phyloP scores from a whole-genome alignment of 257 asterid species.

The Petunia secreta region DNA sequence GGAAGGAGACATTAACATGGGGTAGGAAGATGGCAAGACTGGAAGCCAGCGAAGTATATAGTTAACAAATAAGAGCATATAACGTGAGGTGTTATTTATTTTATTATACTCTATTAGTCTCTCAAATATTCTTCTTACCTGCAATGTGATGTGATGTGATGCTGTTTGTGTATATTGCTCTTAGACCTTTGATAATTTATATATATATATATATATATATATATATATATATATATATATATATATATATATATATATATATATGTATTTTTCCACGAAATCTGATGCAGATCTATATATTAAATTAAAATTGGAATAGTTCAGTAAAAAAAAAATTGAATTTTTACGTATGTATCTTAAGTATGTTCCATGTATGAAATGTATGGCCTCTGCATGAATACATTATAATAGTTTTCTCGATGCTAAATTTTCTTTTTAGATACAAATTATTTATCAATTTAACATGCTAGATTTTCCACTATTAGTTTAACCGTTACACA shows the following conservation, averaged over 20 bases:
- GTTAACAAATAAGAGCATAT: conserved; percentile 42
- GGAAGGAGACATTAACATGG: conserved; percentile 45
- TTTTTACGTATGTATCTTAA: no score
- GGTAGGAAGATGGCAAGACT: conserved; percentile 57
- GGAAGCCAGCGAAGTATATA: conserved; percentile 74
- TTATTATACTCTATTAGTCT: conserved; percentile 22
- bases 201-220: neutral
- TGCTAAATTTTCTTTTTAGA: no score
- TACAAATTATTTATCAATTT: no score
- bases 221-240: no score
- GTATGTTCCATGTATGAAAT: no score
- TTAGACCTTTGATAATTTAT: neutral
- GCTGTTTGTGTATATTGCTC: neutral
- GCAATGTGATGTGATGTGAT: conserved; percentile 34
- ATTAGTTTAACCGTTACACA: no score
- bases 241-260: no score
- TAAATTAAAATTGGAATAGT: neutral
- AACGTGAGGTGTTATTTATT: conserved; percentile 55
- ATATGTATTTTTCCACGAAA: no score
- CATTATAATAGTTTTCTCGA: no score
- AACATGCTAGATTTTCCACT: no score
- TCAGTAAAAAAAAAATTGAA: no score
- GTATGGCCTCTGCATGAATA: no score
- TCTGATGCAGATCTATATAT: neutral
- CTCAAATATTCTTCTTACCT: conserved; percentile 43